Percentiles rank a stretch among this genome's conserved stretches.
These are phyloP conservation scores for Ambispora gerdemannii DNA, from an alignment of 192 early-diverging fungal species.

Conservation along the genomic window DNA sequence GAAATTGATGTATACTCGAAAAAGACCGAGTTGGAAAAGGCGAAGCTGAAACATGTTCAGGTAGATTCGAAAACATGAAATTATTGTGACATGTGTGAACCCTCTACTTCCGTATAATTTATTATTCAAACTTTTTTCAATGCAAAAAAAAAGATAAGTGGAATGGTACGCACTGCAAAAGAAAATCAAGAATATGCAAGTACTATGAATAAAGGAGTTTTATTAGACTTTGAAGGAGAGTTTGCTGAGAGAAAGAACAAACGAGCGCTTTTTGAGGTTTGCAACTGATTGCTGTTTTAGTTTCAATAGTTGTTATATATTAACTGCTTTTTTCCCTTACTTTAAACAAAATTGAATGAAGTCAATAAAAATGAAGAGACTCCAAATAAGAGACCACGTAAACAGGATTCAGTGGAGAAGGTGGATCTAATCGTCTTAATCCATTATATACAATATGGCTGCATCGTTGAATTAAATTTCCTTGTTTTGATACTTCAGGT, in stretches of 20 bases:
- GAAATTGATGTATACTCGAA: too few relatives aligned
- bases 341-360: slow-evolving; percentile 16
- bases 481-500: slow-evolving; percentile 18
- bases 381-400: slow-evolving; percentile 11
- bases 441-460: slow-evolving; percentile 12
- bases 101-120: slow-evolving; percentile 18
- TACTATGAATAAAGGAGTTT: slow-evolving; percentile 24
- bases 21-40: too few relatives aligned
- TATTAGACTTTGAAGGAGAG: slow-evolving; percentile 3
- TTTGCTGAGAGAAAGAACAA: slow-evolving; percentile 13
- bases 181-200: slow-evolving; percentile 17
- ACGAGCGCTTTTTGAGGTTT: slow-evolving; percentile 21
- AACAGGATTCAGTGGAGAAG: slow-evolving; percentile 20
- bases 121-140: slow-evolving; percentile 22
- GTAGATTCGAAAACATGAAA: slow-evolving; percentile 23
- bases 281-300: slow-evolving; percentile 21
- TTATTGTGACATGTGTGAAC: slow-evolving; percentile 20
- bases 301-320: slow-evolving; percentile 22
- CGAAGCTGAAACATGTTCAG: slow-evolving; percentile 6
- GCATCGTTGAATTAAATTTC: slow-evolving; percentile 16
- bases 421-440: slow-evolving; percentile 18
- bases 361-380: slow-evolving; percentile 9
- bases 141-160: slow-evolving; percentile 19
- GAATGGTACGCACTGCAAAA: slow-evolving; percentile 11
- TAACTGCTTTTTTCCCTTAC: slow-evolving; percentile 15